Conservation (phyloP, 2,329 filamentous ascomycete genomes). For the Trichoderma koningiopsis region DNA sequence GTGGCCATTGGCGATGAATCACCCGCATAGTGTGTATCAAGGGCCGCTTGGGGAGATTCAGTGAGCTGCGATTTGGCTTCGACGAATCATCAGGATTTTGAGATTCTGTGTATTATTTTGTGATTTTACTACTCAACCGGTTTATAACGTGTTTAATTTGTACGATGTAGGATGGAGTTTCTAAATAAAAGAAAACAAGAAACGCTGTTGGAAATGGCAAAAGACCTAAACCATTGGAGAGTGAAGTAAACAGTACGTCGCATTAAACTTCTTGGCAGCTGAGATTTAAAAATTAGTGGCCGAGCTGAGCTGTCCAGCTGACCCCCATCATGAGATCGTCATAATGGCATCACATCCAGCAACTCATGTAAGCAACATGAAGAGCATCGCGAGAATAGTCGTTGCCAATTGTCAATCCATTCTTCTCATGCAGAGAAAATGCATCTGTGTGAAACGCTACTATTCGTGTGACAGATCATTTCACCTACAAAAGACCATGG, state of each 20-base stretch:
- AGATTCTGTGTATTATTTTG: not conserved
- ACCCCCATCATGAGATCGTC: conserved; percentile 5
- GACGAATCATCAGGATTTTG: not conserved
- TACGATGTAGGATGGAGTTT: not conserved
- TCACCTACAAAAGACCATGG: not conserved
- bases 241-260: not conserved
- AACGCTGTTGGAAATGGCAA: not conserved
- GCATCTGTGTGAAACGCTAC: not conserved
- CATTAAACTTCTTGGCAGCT: not conserved
- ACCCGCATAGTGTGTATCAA: conserved; percentile 28
- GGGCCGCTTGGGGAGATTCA: conserved; percentile 23
- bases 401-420: not conserved
- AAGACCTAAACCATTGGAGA: not conserved
- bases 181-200: not conserved
- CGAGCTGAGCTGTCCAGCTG: conserved; percentile 3
- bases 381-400: not conserved
- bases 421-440: not conserved
- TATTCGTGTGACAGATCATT: not conserved
- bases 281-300: not conserved
- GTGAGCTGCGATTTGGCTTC: not conserved
- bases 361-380: not conserved
- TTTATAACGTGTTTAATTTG: not conserved
- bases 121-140: not conserved
- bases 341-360: conserved; percentile 19
- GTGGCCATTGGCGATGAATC: conserved; percentile 33